phyloP scores from a whole-genome alignment of 2,329 filamentous ascomycete genomes.

The Paracorniculantispora psalliotae region DNA sequence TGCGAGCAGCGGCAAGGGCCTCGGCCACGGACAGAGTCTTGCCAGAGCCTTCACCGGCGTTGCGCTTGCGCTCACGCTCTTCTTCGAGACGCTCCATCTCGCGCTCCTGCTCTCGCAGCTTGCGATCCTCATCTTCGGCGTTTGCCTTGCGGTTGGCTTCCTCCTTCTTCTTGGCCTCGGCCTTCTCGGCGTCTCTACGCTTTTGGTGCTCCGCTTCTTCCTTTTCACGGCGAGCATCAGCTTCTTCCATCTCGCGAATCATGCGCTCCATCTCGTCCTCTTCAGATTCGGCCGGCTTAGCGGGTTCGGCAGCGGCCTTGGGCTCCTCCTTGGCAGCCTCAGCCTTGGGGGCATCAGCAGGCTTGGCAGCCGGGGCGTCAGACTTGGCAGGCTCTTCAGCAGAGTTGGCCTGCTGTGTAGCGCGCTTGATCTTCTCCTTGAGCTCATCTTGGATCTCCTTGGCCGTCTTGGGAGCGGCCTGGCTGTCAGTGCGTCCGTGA shows the following conservation, averaged over 20 bases:
- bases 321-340: conserved; percentile 29
- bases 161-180: conserved; percentile 46
- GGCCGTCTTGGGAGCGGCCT: conserved; percentile 61
- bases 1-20: conserved; percentile 36
- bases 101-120: conserved; percentile 66
- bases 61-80: conserved; percentile 57
- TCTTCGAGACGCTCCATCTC: conserved; percentile 71
- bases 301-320: conserved; percentile 25
- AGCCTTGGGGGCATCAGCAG: conserved; percentile 28
- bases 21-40: conserved; percentile 49
- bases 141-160: conserved; percentile 39
- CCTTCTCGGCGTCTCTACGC: conserved; percentile 41
- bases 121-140: conserved; percentile 55
- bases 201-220: conserved; percentile 43
- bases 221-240: conserved; percentile 45
- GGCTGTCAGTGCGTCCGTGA: conserved; percentile 68
- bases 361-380: conserved; percentile 26
- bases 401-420: conserved; percentile 35
- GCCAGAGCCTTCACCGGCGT: conserved; percentile 44
- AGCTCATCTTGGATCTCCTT: conserved; percentile 83
- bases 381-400: conserved; percentile 26
- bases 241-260: conserved; percentile 59
- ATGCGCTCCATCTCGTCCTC: conserved; percentile 57
- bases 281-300: conserved; percentile 33
- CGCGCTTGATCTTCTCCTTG: conserved; percentile 69